These are phyloP conservation scores for Fonsecaea monophora DNA, from an alignment of 2,329 filamentous ascomycete genomes.

Conservation along the genomic window DNA sequence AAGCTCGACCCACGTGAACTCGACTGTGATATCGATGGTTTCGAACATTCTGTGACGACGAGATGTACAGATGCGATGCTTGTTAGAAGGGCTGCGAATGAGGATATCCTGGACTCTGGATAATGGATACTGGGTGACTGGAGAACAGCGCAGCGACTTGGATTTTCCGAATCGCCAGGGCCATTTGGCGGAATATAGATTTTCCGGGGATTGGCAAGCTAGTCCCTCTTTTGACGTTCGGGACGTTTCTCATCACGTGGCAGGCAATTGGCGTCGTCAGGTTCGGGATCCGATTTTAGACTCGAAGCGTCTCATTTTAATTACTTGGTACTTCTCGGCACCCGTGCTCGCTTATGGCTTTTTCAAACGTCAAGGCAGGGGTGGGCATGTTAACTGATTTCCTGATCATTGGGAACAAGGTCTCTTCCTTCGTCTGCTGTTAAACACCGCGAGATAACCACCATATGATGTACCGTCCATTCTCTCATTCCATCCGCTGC, in stretches of 20 bases:
- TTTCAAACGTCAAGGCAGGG: not conserved
- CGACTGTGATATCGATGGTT: constrained; percentile 69
- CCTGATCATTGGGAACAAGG: not conserved
- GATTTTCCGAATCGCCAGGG: too few species aligned
- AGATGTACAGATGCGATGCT: not conserved
- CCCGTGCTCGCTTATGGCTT: not conserved
- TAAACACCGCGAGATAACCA: not conserved
- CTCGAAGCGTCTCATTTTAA: not conserved
- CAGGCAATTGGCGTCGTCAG: not conserved
- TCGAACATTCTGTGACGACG: not conserved
- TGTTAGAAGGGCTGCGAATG: not conserved
- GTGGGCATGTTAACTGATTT: not conserved
- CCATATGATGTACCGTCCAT: not conserved
- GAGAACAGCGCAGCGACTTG: too few species aligned
- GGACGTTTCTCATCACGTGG: not conserved
- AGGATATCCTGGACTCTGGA: not conserved
- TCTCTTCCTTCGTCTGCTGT: not conserved
- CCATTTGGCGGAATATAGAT: not conserved
- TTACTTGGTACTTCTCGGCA: not conserved
- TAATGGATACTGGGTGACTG: too few species aligned
- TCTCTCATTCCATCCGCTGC: not conserved
- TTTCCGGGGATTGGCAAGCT: not conserved
- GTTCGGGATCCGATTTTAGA: not conserved
- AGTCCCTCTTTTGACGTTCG: not conserved
- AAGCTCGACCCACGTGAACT: constrained; percentile 68